These are phyloP conservation scores for Hevea brasiliensis DNA, from an alignment of 345 rosid genomes.

Conservation along the genomic window DNA sequence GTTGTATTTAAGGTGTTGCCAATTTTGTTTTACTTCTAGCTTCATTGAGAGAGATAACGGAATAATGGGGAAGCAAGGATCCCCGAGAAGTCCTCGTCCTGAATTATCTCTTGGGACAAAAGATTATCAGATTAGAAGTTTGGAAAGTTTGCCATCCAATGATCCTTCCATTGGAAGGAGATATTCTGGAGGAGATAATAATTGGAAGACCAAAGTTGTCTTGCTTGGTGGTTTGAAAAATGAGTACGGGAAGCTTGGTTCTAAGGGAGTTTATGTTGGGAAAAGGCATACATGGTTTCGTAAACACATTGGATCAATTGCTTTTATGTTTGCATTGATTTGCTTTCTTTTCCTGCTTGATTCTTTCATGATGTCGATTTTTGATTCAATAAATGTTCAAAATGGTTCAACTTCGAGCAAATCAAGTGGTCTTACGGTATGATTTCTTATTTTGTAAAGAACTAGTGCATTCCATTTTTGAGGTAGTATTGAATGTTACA, in stretches of 20 bases:
- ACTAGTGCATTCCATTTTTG: not conserved
- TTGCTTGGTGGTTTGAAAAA: constrained; percentile 48
- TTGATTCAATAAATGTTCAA: constrained; percentile 43
- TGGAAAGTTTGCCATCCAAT: constrained; percentile 36
- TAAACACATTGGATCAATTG: constrained; percentile 45
- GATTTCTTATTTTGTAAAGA: constrained; percentile 7
- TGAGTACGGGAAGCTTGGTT: constrained; percentile 47
- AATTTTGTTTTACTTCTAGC: constrained; percentile 5
- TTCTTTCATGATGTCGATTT: constrained; percentile 61
- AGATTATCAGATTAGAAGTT: constrained; percentile 40
- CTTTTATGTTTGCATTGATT: constrained; percentile 43
- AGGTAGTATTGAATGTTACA: not conserved
- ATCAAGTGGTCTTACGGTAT: constrained; percentile 48
- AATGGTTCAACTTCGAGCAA: constrained; percentile 40
- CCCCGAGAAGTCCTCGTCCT: constrained; percentile 44
- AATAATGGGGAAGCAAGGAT: constrained; percentile 60
- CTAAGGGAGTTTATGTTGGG: constrained; percentile 49
- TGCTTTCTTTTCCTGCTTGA: constrained; percentile 61
- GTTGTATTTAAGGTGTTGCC: not conserved
- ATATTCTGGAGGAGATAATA: constrained; percentile 42
- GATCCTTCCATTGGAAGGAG: constrained; percentile 66
- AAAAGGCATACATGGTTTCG: constrained; percentile 60
- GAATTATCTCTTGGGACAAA: constrained; percentile 33
- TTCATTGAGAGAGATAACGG: constrained; percentile 20
- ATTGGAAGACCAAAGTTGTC: constrained; percentile 40